Conservation (phyloP, 2,329 filamentous ascomycete species). For the Mollisia scopiformis region DNA sequence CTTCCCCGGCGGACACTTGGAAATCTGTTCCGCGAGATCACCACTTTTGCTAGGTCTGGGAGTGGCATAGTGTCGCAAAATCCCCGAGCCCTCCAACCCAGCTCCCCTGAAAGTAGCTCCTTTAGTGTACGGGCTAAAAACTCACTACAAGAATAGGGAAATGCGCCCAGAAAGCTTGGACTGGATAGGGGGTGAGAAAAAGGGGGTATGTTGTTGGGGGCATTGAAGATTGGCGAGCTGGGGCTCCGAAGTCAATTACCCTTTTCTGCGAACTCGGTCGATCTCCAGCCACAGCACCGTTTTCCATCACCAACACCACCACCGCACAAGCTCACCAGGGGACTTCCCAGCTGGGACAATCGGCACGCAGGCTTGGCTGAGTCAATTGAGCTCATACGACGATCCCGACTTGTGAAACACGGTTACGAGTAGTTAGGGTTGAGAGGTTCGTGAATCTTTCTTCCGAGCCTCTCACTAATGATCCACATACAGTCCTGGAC, state of each 20-base stretch:
- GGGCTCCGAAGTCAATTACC: constrained; percentile 3
- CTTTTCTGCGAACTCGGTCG: background rate
- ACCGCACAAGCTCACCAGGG: background rate
- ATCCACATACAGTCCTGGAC: background rate
- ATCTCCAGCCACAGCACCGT: constrained; percentile 1
- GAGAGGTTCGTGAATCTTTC: background rate
- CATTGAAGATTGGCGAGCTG: background rate
- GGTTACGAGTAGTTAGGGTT: background rate
- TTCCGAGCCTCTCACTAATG: background rate
- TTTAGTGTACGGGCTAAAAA: too few species aligned
- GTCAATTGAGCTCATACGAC: background rate
- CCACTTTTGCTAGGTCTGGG: background rate
- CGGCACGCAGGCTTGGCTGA: background rate
- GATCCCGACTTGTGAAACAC: background rate
- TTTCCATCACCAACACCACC: constrained; percentile 8
- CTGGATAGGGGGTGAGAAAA: background rate
- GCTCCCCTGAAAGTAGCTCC: constrained; percentile 1
- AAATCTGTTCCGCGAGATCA: constrained; percentile 26
- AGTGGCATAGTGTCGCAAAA: constrained; percentile 1
- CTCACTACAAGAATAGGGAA: too few species aligned
- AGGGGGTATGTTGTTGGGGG: background rate
- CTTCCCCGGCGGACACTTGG: constrained; percentile 28
- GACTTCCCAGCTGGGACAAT: background rate
- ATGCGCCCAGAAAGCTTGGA: background rate
- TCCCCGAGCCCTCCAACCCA: constrained; percentile 6